Evolutionary conservation across 257 asterid species (phyloP).

Genomic region (Nicotiana benthamiana): DNA sequence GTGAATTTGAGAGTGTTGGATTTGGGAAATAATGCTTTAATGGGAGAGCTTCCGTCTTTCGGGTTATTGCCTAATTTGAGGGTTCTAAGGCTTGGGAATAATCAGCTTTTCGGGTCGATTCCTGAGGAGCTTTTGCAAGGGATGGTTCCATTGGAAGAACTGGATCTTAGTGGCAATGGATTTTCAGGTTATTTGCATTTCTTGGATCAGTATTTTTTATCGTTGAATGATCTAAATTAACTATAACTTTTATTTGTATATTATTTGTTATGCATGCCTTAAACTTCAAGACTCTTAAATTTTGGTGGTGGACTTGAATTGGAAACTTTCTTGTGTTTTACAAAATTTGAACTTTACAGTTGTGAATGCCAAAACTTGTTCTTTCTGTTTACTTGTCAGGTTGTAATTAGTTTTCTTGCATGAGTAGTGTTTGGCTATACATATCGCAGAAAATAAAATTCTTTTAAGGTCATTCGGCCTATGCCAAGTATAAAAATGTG

Average conservation of each 20-base stretch:
- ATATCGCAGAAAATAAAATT: not conserved
- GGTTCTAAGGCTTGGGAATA: slow-evolving; percentile 51
- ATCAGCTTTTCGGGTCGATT: slow-evolving; percentile 53
- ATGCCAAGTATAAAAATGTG: not conserved
- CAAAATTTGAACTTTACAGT: not conserved
- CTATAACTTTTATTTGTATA: not conserved
- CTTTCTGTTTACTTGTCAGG: not conserved
- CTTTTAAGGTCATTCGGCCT: not conserved
- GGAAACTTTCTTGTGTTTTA: not conserved
- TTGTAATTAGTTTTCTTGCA: not conserved
- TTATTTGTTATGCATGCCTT: not conserved
- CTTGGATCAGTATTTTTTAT: not conserved
- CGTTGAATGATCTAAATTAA: not conserved
- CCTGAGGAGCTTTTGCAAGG: slow-evolving; percentile 63
- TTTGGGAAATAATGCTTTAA: slow-evolving; percentile 50
- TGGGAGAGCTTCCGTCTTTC: slow-evolving; percentile 57
- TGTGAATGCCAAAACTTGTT: not conserved
- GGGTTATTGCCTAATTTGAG: slow-evolving; percentile 47
- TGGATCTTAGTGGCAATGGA: slow-evolving; percentile 76
- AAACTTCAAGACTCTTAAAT: not conserved
- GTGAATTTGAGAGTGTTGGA: slow-evolving; percentile 62
- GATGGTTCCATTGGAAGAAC: slow-evolving; percentile 48
- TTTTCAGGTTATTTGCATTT: slow-evolving; percentile 45
- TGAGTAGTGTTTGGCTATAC: not conserved
- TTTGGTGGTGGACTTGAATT: not conserved